Conservation (phyloP, 306 rosid species). For the Castanea crenata region DNA sequence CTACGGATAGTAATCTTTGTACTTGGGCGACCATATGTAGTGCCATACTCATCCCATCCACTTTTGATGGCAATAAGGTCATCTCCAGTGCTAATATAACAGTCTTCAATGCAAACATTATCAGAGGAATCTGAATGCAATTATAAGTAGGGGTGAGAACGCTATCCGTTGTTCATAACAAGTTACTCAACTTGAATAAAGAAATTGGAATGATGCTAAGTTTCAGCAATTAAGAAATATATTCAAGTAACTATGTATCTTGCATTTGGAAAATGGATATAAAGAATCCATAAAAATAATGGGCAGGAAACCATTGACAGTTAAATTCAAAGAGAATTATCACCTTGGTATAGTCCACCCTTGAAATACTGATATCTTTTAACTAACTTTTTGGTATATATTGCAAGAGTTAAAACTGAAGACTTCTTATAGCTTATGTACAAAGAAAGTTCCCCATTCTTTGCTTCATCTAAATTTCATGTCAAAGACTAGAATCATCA, state of each 20-base stretch:
- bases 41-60: slow-evolving; percentile 89
- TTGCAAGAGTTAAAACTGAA: neutral
- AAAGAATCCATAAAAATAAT: neutral
- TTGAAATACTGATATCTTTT: neutral
- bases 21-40: slow-evolving; percentile 62
- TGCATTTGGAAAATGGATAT: neutral
- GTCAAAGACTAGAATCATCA: neutral
- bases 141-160: slow-evolving; percentile 21
- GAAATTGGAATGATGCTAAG: neutral
- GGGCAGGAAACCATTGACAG: neutral
- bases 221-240: neutral
- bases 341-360: neutral
- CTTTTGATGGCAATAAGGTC: slow-evolving; percentile 77
- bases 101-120: slow-evolving; percentile 75
- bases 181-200: neutral
- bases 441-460: neutral
- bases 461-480: neutral
- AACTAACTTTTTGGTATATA: neutral
- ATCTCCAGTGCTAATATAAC: slow-evolving; percentile 81
- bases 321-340: neutral
- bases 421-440: neutral
- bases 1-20: slow-evolving; percentile 53
- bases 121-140: slow-evolving; percentile 63
- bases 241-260: neutral
- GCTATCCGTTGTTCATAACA: neutral